Conservation (phyloP, 2,329 filamentous ascomycete genomes). For the Dothistroma septosporum region DNA sequence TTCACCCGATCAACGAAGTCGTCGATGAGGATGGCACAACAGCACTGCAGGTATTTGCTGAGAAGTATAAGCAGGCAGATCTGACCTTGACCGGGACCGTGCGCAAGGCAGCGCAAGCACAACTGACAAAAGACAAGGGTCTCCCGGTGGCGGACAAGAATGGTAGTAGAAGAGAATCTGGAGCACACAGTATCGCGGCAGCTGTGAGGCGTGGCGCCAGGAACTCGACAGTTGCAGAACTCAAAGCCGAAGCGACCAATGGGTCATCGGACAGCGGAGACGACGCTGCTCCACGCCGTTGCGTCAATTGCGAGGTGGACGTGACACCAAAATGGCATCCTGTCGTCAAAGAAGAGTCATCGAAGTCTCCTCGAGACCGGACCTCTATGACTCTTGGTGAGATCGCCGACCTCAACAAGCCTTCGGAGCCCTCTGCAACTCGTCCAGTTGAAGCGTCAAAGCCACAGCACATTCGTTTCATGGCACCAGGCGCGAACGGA, state of each 20-base stretch:
- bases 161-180: conserved; percentile 39
- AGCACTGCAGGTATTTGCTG: conserved; percentile 79
- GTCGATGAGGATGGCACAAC: conserved; percentile 68
- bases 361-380: conserved; percentile 9
- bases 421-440: not conserved
- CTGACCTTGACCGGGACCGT: conserved; percentile 84
- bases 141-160: conserved; percentile 33
- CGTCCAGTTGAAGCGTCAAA: conserved; percentile 5
- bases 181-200: conserved; percentile 31
- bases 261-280: conserved; percentile 19
- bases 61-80: conserved; percentile 92
- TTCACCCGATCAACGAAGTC: conserved; percentile 75
- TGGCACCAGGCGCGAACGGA: conserved; percentile 29
- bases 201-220: conserved; percentile 33
- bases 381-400: conserved; percentile 27
- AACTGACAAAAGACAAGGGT: conserved; percentile 54
- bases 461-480: conserved; percentile 24
- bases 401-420: conserved; percentile 20
- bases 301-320: conserved; percentile 53
- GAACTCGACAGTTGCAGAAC: conserved; percentile 30
- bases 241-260: conserved; percentile 25
- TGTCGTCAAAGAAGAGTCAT: conserved; percentile 16
- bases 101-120: conserved; percentile 77
- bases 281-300: conserved; percentile 35
- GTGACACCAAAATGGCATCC: conserved; percentile 61